These are phyloP conservation scores for Akebia trifoliata DNA, from an alignment of 164 flowering plant species.

Conservation along the genomic window DNA sequence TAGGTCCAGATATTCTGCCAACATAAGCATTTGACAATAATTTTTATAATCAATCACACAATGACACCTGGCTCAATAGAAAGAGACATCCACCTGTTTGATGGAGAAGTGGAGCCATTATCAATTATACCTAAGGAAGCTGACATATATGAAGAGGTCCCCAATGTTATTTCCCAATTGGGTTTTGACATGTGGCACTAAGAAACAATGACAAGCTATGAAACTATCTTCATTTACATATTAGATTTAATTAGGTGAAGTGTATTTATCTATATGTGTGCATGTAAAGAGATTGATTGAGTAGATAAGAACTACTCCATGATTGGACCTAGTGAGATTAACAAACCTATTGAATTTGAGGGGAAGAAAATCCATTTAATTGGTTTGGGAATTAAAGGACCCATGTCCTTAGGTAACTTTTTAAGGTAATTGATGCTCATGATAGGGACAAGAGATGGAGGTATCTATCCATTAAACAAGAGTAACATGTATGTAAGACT, in stretches of 20 bases:
- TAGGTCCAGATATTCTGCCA: too few species aligned
- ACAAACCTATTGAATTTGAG: not conserved
- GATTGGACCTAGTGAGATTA: not conserved
- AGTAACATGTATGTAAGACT: not conserved
- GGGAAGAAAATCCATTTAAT: not conserved
- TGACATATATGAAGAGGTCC: slow-evolving; percentile 7
- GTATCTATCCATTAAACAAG: not conserved
- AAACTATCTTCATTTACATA: not conserved
- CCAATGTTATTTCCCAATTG: not conserved
- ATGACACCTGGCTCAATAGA: slow-evolving; percentile 6
- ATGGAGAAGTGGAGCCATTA: slow-evolving; percentile 2
- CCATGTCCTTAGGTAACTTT: not conserved
- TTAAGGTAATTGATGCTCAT: not conserved
- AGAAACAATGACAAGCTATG: too few species aligned
- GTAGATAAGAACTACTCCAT: slow-evolving; percentile 4
- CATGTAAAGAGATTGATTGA: too few species aligned
- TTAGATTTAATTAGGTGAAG: not conserved
- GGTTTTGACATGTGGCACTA: not conserved
- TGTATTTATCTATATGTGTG: not conserved
- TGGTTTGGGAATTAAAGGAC: not conserved
- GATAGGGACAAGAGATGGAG: not conserved
- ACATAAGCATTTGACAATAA: too few species aligned
- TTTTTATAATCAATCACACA: not conserved
- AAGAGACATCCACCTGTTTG: slow-evolving; percentile 9
- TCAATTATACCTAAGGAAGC: not conserved